These are phyloP conservation scores for Plantago ovata DNA, from an alignment of 257 asterid species.

Conservation along the genomic window DNA sequence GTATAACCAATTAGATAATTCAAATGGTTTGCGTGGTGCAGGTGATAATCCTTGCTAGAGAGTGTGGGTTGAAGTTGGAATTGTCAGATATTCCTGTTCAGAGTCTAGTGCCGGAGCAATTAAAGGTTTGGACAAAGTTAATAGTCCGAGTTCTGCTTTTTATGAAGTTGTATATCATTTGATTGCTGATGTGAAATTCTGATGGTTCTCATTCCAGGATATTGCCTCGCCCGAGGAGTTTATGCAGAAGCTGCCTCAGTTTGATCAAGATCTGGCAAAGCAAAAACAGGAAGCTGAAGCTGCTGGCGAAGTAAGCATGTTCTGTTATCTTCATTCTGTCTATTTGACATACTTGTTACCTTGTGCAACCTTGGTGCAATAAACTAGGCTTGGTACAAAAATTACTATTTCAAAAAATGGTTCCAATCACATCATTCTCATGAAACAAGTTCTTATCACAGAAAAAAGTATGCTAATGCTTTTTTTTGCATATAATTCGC, in stretches of 20 bases:
- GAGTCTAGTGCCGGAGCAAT: slow-evolving; percentile 80
- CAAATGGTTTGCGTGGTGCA: slow-evolving; percentile 29
- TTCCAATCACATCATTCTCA: background rate
- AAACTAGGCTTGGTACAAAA: background rate
- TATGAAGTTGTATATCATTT: slow-evolving; percentile 6
- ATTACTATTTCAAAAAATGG: background rate
- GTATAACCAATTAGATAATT: slow-evolving; percentile 6
- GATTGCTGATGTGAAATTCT: slow-evolving; percentile 21
- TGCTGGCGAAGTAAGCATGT: slow-evolving; percentile 72
- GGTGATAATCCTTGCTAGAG: slow-evolving; percentile 98
- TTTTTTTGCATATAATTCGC: background rate
- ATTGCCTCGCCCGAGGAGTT: slow-evolving; percentile 67
- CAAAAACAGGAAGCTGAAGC: slow-evolving; percentile 81
- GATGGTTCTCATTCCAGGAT: slow-evolving; percentile 41
- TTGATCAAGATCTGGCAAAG: slow-evolving; percentile 62
- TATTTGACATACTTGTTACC: background rate
- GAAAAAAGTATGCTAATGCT: background rate
- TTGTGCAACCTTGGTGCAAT: background rate
- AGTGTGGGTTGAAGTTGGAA: slow-evolving; percentile 80
- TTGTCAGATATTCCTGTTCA: slow-evolving; percentile 75
- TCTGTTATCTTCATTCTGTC: background rate
- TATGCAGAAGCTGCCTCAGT: slow-evolving; percentile 63
- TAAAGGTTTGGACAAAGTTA: slow-evolving; percentile 42
- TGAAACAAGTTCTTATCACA: background rate
- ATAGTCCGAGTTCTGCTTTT: background rate